These are phyloP conservation scores for Leucocoprinus leucothites DNA, from an alignment of 768 basidiomycete species.

Conservation along the genomic window DNA sequence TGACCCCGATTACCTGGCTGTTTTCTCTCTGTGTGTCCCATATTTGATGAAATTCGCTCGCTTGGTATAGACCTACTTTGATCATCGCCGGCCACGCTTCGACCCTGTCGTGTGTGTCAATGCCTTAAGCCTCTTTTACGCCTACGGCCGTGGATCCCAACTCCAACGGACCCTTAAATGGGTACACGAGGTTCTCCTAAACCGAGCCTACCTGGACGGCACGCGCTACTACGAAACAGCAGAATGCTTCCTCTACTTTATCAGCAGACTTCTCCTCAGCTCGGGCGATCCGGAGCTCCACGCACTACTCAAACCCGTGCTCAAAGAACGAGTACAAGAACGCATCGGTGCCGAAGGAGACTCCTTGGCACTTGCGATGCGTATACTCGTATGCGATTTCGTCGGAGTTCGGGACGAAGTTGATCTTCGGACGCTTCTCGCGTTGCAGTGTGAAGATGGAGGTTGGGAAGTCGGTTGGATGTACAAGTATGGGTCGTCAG, in stretches of 20 bases:
- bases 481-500: constrained; percentile 50
- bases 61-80: constrained; percentile 45
- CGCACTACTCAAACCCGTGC: constrained; percentile 32
- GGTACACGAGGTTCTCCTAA: constrained; percentile 45
- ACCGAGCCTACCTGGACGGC: constrained; percentile 53
- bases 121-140: constrained; percentile 46
- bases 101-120: constrained; percentile 56
- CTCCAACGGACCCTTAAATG: constrained; percentile 43
- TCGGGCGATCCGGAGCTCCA: constrained; percentile 33
- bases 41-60: background rate
- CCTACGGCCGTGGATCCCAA: constrained; percentile 43
- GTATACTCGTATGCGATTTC: constrained; percentile 41
- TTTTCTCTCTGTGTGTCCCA: background rate
- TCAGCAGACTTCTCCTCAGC: constrained; percentile 39
- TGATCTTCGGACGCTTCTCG: constrained; percentile 42
- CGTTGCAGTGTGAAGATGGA: constrained; percentile 52
- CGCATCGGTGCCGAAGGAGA: constrained; percentile 47
- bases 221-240: constrained; percentile 52
- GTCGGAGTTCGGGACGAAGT: constrained; percentile 39
- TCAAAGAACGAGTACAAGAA: constrained; percentile 45
- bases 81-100: constrained; percentile 45
- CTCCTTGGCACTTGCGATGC: constrained; percentile 55
- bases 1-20: background rate
- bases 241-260: constrained; percentile 52
- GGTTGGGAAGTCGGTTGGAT: constrained; percentile 56